Base-by-base conservation (phyloP, 1,284 basidiomycete genomes). In the Melampsora larici-populina region DNA sequence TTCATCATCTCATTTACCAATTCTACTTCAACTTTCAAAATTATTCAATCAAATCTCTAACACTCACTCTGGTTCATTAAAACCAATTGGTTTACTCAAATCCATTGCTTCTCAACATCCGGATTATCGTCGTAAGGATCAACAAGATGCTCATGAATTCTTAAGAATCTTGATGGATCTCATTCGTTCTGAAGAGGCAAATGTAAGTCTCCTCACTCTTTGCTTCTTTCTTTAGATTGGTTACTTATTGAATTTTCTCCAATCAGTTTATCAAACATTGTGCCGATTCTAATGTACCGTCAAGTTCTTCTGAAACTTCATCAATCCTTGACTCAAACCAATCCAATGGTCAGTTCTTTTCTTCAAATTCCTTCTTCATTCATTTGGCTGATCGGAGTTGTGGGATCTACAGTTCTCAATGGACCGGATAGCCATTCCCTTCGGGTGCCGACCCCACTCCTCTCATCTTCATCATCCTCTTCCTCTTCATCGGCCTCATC, bases 131-230 rank as follows among this genome's bases (percentile, higher is more conserved):
- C n/a, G 15, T n/a, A 43, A 43, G 26, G 24, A 67, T 21, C 65
- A 67, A 43, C 65, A 67, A 43, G 65, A 67, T 33, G 29, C 65
- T 21, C 65, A 67, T 26, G 65, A 67, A n/a, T 67, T 67, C 18
- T 43, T 67, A n/a, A 15, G 26, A 11, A 33, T 67, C 21, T 33
- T 67, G 17, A 40, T 67, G 18, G 65, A 67, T 21, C 21, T 43
- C 21, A 33, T 67, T 43, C 31, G 65, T 5, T n/a, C 21, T 7
- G 65, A 67, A 46, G 33, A 67, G n/a, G 17, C 21, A 2, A 26
- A 36, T 24, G 65, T 67, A 15, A 40, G 65, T 40, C n/a, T 66
- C 64, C 8, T 66, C 13, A 13, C 24, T 66, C 31, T 17, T n/a
- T 33, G 40, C 11, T n/a, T 36, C n/a, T n/a, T n/a, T n/a, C n/a